Evolutionary conservation across 257 asterid genomes (phyloP).

Genomic region (Penstemon davidsonii): DNA sequence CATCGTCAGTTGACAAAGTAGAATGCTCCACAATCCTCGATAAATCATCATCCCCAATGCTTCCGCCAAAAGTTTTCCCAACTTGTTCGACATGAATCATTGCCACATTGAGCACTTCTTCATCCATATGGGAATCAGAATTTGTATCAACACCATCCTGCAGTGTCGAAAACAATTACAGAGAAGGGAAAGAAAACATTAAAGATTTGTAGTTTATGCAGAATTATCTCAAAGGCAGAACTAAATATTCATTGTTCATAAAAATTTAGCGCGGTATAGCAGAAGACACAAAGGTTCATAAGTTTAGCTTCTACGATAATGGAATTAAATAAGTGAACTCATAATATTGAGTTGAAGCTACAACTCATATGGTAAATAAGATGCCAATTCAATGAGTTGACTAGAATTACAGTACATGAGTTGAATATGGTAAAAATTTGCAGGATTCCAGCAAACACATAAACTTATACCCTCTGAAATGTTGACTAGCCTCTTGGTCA

Average conservation of each 20-base stretch:
- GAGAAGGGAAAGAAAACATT: not conserved
- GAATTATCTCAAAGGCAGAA: slow-evolving; percentile 24
- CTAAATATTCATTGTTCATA: slow-evolving; percentile 13
- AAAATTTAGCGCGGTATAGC: slow-evolving; percentile 4
- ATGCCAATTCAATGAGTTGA: not conserved
- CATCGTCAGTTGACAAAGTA: no score
- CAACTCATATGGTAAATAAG: not conserved
- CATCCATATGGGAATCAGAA: slow-evolving; percentile 11
- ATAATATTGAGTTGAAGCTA: not conserved
- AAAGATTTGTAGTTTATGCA: slow-evolving; percentile 5
- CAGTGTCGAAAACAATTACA: slow-evolving; percentile 28
- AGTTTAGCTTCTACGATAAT: slow-evolving; percentile 15
- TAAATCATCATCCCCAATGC: no score
- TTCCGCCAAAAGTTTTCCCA: no score
- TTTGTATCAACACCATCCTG: slow-evolving; percentile 49
- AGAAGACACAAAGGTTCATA: slow-evolving; percentile 2
- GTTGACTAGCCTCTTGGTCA: no score
- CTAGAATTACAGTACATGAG: no score
- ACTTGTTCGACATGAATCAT: no score
- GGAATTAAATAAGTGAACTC: slow-evolving; percentile 19
- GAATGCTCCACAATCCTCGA: no score
- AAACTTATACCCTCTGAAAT: no score
- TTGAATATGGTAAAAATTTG: no score
- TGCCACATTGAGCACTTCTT: no score
- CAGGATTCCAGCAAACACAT: no score